phyloP scores from a whole-genome alignment of 768 basidiomycete genomes.

The Cystobasidium ongulense region DNA sequence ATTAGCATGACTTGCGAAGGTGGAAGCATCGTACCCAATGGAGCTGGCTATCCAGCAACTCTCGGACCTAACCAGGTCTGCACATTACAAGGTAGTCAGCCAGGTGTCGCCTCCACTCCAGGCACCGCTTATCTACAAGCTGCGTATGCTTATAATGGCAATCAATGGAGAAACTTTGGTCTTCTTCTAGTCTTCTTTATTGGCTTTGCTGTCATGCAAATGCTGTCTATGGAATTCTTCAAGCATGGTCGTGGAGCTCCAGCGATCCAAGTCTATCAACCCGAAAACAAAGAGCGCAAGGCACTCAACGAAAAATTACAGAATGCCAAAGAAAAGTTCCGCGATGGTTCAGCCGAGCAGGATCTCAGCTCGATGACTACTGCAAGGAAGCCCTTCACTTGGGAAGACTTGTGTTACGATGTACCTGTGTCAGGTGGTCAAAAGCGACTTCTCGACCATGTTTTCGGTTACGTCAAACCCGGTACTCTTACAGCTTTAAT shows the following conservation, averaged over 20 bases:
- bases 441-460: slow-evolving; percentile 41
- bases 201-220: slow-evolving; percentile 56
- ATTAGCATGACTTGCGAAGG: slow-evolving; percentile 60
- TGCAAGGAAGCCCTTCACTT: slow-evolving; percentile 60
- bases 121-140: slow-evolving; percentile 59
- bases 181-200: slow-evolving; percentile 65
- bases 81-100: slow-evolving; percentile 50
- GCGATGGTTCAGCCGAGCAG: slow-evolving; percentile 49
- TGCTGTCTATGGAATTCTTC: slow-evolving; percentile 48
- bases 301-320: slow-evolving; percentile 46
- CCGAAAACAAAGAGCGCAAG: slow-evolving; percentile 50
- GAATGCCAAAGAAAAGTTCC: slow-evolving; percentile 52
- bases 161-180: slow-evolving; percentile 60
- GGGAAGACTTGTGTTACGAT: slow-evolving; percentile 35
- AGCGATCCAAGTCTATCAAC: slow-evolving; percentile 61
- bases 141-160: slow-evolving; percentile 48
- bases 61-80: slow-evolving; percentile 63
- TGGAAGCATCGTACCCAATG: slow-evolving; percentile 58
- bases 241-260: slow-evolving; percentile 52
- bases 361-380: slow-evolving; percentile 46
- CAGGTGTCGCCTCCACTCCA: slow-evolving; percentile 54
- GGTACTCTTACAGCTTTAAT: slow-evolving; percentile 77
- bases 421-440: slow-evolving; percentile 52
- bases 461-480: slow-evolving; percentile 48
- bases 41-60: slow-evolving; percentile 60